phyloP scores from a whole-genome alignment of 202 grass and related monocot species.

The Zoysia matrella region DNA sequence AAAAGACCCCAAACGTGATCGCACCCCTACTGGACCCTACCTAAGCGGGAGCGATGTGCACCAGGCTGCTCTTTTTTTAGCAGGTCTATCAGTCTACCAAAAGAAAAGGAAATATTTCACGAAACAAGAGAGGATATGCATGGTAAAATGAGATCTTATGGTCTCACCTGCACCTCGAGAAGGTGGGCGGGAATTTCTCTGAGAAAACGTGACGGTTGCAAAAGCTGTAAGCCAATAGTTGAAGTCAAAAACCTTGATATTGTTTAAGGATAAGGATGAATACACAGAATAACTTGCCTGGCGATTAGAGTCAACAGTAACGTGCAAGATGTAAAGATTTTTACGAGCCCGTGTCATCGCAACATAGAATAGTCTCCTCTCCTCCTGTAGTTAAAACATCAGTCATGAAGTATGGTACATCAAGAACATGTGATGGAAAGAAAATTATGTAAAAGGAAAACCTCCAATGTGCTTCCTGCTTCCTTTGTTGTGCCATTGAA shows the following conservation, averaged over 20 bases:
- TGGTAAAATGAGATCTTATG: slow-evolving; percentile 27
- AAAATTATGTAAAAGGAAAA: slow-evolving; percentile 33
- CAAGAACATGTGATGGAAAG: slow-evolving; percentile 31
- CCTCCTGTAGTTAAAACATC: slow-evolving; percentile 70
- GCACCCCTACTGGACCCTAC: no score
- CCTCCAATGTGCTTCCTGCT: slow-evolving; percentile 68
- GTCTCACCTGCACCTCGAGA: slow-evolving; percentile 77
- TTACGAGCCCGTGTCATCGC: slow-evolving; percentile 95
- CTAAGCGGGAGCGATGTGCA: no score
- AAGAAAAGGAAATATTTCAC: neutral
- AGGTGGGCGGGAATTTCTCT: slow-evolving; percentile 83
- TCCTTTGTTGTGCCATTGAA: slow-evolving; percentile 68
- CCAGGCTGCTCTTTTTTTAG: neutral
- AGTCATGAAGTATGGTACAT: slow-evolving; percentile 30
- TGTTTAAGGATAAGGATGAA: slow-evolving; percentile 29
- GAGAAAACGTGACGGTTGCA: slow-evolving; percentile 93
- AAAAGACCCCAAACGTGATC: no score
- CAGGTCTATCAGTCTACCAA: neutral
- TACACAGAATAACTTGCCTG: slow-evolving; percentile 61
- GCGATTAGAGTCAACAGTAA: slow-evolving; percentile 75
- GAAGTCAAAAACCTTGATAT: slow-evolving; percentile 27
- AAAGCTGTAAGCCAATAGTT: slow-evolving; percentile 62
- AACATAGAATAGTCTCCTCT: slow-evolving; percentile 91
- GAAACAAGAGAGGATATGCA: neutral
- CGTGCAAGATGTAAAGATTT: slow-evolving; percentile 80